These are phyloP conservation scores for Hygrocybe punicea DNA, from an alignment of 768 basidiomycete species.

Conservation along the genomic window DNA sequence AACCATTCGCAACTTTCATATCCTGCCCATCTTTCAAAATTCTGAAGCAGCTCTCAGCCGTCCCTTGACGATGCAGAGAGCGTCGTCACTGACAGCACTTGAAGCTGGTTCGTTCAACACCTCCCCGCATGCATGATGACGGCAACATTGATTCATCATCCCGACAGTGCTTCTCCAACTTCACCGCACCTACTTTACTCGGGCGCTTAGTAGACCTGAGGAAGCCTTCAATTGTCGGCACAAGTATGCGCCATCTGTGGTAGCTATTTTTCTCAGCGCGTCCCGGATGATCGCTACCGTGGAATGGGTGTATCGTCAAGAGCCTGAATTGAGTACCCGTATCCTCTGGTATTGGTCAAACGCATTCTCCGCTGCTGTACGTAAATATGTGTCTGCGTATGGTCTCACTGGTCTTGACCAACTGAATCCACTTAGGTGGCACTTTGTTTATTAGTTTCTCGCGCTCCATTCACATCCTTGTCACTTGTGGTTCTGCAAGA, in stretches of 20 bases:
- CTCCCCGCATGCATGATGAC: not conserved
- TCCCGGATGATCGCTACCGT: constrained; percentile 61
- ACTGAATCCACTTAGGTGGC: constrained; percentile 38
- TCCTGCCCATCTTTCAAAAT: constrained; percentile 46
- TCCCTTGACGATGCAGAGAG: constrained; percentile 56
- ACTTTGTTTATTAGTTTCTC: constrained; percentile 52
- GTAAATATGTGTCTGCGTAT: constrained; percentile 16
- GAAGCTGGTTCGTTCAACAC: constrained; percentile 49
- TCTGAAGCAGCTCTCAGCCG: constrained; percentile 42
- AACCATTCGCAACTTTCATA: constrained; percentile 57
- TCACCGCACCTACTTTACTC: constrained; percentile 65
- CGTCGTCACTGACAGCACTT: constrained; percentile 53
- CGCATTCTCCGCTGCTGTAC: constrained; percentile 50
- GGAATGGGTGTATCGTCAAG: constrained; percentile 51
- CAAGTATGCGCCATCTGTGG: constrained; percentile 65
- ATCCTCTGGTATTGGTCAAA: constrained; percentile 54
- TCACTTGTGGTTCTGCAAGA: constrained; percentile 62
- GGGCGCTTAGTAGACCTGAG: constrained; percentile 56
- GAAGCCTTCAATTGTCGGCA: constrained; percentile 58
- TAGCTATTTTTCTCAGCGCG: constrained; percentile 64
- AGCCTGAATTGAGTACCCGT: constrained; percentile 57
- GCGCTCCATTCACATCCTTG: constrained; percentile 64
- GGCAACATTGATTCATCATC: not conserved
- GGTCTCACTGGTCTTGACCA: not conserved
- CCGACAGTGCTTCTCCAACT: constrained; percentile 58